Evolutionary conservation across 164 flowering plant genomes (phyloP).

Genomic region (Taxillus chinensis): DNA sequence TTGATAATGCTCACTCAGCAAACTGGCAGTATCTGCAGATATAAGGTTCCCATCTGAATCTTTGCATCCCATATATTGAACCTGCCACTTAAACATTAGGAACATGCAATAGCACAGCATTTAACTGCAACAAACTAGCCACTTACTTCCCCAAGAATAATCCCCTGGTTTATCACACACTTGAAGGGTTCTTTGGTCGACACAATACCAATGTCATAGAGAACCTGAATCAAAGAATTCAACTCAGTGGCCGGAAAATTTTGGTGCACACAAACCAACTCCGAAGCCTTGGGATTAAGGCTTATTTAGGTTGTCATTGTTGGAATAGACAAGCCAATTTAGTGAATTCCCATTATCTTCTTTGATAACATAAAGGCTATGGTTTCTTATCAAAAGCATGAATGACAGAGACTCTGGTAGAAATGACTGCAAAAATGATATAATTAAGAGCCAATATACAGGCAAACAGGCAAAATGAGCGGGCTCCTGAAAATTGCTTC

Average conservation of each 20-base stretch:
- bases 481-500: too few relatives aligned
- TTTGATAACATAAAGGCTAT: too few relatives aligned
- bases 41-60: constrained; percentile 55
- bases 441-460: too few relatives aligned
- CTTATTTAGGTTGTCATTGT: too few relatives aligned
- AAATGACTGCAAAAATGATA: too few relatives aligned
- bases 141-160: constrained; percentile 93
- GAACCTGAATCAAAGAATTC: constrained; percentile 52
- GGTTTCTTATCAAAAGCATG: too few relatives aligned
- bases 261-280: too few relatives aligned
- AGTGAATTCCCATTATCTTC: too few relatives aligned
- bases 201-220: constrained; percentile 87
- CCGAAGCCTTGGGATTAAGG: too few relatives aligned
- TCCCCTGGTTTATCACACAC: constrained; percentile 96
- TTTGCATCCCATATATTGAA: constrained; percentile 63
- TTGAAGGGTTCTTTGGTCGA: constrained; percentile 95
- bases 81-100: constrained; percentile 46
- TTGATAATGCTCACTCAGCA: constrained; percentile 29
- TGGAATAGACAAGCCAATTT: too few relatives aligned
- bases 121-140: background rate
- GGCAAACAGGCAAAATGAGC: too few relatives aligned
- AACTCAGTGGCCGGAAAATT: background rate
- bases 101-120: constrained; percentile 7
- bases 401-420: too few relatives aligned
- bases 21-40: constrained; percentile 53